Evolutionary conservation across 2,329 filamentous ascomycete species (phyloP).

Genomic region (Metarhizium anisopliae): DNA sequence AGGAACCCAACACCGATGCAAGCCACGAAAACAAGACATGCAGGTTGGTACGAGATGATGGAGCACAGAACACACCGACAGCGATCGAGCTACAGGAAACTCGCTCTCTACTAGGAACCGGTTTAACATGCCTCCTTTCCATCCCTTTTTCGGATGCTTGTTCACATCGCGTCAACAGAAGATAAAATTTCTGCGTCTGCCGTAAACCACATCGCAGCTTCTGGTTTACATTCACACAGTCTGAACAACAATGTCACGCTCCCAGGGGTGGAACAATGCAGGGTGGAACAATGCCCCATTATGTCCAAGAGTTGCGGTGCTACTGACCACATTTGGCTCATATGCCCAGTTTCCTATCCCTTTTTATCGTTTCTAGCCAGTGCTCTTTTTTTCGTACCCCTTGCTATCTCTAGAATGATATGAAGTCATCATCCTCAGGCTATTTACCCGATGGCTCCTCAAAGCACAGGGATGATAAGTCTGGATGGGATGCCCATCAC

Average conservation of each 20-base stretch:
- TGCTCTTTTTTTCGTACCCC: neutral
- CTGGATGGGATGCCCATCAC: too few relatives aligned
- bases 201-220: neutral
- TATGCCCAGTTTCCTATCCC: neutral
- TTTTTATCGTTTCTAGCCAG: neutral
- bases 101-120: neutral
- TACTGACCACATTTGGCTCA: neutral
- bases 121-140: neutral
- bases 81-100: neutral
- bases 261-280: neutral
- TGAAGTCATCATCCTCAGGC: too few relatives aligned
- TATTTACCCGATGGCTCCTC: too few relatives aligned
- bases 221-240: neutral
- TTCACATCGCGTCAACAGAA: neutral
- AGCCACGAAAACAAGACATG: conserved; percentile 4
- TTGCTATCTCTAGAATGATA: neutral
- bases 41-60: neutral
- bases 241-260: neutral
- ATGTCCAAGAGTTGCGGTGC: neutral
- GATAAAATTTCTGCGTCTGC: neutral
- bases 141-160: neutral
- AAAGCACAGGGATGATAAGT: too few relatives aligned
- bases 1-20: conserved; percentile 5
- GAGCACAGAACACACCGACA: neutral
- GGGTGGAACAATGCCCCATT: neutral